These are phyloP conservation scores for Ogataea polymorpha DNA, from an alignment of 805 yeast species.

Conservation along the genomic window DNA sequence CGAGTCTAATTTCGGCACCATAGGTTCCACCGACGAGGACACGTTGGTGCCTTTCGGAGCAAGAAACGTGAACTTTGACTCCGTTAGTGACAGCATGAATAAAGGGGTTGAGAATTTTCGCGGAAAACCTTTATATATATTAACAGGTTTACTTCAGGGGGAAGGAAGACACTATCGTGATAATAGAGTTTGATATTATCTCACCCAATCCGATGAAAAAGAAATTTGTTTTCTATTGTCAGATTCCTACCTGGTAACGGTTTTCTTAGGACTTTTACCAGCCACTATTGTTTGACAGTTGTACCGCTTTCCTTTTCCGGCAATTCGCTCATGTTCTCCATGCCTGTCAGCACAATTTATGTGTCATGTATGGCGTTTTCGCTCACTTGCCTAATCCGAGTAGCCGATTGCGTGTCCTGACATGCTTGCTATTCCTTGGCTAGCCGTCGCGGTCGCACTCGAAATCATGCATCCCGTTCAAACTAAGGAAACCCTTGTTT, in stretches of 20 bases:
- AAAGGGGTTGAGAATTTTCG: not conserved
- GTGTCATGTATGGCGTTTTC: not conserved
- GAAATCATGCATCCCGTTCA: not conserved
- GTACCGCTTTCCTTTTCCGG: not conserved
- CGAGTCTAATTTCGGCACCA: conserved; percentile 28
- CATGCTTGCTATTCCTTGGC: not conserved
- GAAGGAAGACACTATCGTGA: conserved; percentile 5
- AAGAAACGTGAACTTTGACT: not conserved
- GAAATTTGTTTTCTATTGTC: conserved; percentile 2
- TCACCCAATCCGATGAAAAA: not conserved
- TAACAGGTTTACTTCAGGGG: conserved; percentile 10
- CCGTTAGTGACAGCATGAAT: conserved; percentile 4
- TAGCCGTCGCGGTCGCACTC: not conserved
- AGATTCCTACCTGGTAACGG: conserved; percentile 3
- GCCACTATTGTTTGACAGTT: conserved; percentile 1
- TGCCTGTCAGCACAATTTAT: not conserved
- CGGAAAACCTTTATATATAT: conserved; percentile 3
- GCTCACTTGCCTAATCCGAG: not conserved
- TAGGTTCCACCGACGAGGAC: conserved; percentile 1
- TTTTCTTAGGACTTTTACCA: not conserved
- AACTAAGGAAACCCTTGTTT: not conserved
- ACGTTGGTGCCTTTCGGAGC: not conserved
- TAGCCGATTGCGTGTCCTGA: not conserved
- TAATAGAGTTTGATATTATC: conserved; percentile 1
- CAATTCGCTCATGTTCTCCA: not conserved